These are phyloP conservation scores for Leptomonas seymouri DNA, from an alignment of 208 protist genomes.

Conservation along the genomic window DNA sequence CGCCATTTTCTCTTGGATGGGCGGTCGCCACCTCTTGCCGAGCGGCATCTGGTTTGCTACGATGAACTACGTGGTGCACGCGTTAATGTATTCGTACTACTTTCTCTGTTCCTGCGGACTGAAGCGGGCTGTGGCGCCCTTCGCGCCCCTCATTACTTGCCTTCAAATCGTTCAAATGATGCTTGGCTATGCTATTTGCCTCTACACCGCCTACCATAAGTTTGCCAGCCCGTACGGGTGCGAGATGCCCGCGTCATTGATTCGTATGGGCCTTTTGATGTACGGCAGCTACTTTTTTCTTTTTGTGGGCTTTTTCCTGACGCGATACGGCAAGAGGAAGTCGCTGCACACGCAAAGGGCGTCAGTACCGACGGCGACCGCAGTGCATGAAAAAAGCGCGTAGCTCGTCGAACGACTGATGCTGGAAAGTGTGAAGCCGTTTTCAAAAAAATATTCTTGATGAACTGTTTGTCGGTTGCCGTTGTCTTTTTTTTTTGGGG, in stretches of 20 bases:
- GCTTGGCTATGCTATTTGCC: constrained; percentile 64
- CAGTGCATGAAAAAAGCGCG: not conserved
- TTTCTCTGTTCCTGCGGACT: constrained; percentile 53
- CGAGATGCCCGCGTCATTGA: constrained; percentile 37
- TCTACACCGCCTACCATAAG: constrained; percentile 43
- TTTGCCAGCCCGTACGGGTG: constrained; percentile 46
- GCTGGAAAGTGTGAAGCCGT: not conserved
- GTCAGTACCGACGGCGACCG: not conserved
- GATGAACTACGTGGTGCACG: constrained; percentile 91
- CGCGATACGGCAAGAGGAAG: constrained; percentile 25
- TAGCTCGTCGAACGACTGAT: not conserved
- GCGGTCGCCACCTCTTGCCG: constrained; percentile 42
- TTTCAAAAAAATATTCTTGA: no score
- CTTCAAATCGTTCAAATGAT: constrained; percentile 88
- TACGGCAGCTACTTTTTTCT: constrained; percentile 88
- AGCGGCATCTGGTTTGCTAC: constrained; percentile 76
- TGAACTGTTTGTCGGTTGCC: no score
- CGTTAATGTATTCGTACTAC: constrained; percentile 94
- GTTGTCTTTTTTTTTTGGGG: not conserved
- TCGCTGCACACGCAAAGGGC: constrained; percentile 5
- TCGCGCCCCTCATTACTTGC: constrained; percentile 63
- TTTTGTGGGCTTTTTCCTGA: constrained; percentile 72
- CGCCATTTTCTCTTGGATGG: constrained; percentile 83
- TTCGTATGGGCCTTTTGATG: constrained; percentile 73
- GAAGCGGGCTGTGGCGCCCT: constrained; percentile 36